Conservation (phyloP, 106 monocot species). For the Dioscorea alata region DNA sequence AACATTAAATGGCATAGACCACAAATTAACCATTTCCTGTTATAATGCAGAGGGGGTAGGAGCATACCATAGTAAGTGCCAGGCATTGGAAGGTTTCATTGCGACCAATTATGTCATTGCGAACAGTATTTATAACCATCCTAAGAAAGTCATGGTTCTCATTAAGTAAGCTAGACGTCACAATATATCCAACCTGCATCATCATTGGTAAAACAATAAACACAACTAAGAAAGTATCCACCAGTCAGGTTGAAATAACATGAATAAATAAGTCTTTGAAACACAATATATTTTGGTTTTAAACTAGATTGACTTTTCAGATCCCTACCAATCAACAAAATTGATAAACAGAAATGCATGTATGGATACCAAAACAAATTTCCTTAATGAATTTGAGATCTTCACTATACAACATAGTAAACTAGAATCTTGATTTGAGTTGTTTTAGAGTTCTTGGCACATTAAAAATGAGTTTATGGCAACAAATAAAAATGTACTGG, state of each 20-base stretch:
- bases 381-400: too few species aligned
- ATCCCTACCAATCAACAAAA: background rate
- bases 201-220: slow-evolving; percentile 1
- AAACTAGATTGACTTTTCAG: background rate
- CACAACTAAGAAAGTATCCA: background rate
- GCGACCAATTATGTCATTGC: slow-evolving; percentile 95
- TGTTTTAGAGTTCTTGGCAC: too few species aligned
- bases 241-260: background rate
- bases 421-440: too few species aligned
- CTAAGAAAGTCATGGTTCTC: slow-evolving; percentile 95
- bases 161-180: slow-evolving; percentile 87
- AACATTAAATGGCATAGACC: too few species aligned
- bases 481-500: too few species aligned
- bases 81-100: slow-evolving; percentile 98
- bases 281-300: too few species aligned
- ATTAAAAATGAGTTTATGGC: too few species aligned
- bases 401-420: too few species aligned
- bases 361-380: too few species aligned
- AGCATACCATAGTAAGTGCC: slow-evolving; percentile 90
- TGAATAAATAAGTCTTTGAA: too few species aligned
- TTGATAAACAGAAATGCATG: too few species aligned
- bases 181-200: slow-evolving; percentile 96
- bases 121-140: slow-evolving; percentile 93
- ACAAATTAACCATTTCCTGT: too few species aligned
- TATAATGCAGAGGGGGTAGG: background rate